phyloP scores from a whole-genome alignment of 352 stramenopile genomes.

The Globisporangium rhizosaccharum region DNA sequence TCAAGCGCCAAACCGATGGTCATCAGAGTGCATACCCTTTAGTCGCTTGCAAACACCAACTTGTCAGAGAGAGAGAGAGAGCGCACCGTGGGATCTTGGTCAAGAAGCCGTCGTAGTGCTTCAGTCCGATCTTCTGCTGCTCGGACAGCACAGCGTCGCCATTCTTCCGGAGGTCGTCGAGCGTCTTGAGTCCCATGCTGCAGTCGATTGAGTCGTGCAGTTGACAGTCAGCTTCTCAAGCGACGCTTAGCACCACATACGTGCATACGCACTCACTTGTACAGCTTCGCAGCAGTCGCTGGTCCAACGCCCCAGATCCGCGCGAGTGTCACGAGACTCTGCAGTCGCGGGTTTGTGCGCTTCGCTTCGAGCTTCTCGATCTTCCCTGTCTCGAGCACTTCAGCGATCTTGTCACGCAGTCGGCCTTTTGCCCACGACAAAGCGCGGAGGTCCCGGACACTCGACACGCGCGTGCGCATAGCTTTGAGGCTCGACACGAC shows the following conservation, averaged over 20 bases:
- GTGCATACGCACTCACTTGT: conserved; percentile 32
- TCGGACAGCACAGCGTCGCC: conserved; percentile 33
- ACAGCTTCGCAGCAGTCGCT: conserved; percentile 67
- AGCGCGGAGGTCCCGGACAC: conserved; percentile 52
- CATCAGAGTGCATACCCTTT: background rate
- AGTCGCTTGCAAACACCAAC: background rate
- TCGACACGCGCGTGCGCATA: conserved; percentile 50
- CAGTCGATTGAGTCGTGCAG: background rate
- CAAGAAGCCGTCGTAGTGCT: conserved; percentile 76
- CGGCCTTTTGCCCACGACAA: conserved; percentile 65
- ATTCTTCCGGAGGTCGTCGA: conserved; percentile 43
- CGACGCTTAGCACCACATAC: background rate
- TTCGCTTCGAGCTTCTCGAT: conserved; percentile 81
- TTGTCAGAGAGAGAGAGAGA: no score
- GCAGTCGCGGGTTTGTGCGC: conserved; percentile 51
- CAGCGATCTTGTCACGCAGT: conserved; percentile 64
- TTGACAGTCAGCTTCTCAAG: background rate
- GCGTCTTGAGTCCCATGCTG: conserved; percentile 56
- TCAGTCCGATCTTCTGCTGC: conserved; percentile 77
- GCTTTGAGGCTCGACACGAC: conserved; percentile 67
- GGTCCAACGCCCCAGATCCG: conserved; percentile 79
- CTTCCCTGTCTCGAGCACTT: conserved; percentile 70
- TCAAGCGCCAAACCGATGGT: no score
- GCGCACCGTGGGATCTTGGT: conserved; percentile 66
- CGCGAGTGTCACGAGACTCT: conserved; percentile 53